Evolutionary conservation across 768 basidiomycete genomes (phyloP).

Genomic region (Tephrocybe rancida): DNA sequence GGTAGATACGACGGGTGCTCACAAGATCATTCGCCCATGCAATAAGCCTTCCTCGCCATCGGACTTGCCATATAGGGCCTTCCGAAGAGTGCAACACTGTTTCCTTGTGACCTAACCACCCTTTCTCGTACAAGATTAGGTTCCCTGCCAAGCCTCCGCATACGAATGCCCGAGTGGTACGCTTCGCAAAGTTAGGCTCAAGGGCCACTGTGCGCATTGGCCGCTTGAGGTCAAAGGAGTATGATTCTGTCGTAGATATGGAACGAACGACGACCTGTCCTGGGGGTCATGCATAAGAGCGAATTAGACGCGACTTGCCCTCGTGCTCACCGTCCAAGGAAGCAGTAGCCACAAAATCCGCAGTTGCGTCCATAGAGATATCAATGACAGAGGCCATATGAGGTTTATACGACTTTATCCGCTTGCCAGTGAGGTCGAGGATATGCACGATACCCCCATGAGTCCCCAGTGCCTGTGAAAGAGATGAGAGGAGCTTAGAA

Average conservation of each 20-base stretch:
- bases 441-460: conserved; percentile 93
- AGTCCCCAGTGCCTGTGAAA: conserved; percentile 80
- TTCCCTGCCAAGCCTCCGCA: conserved; percentile 92
- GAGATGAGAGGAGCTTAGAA: conserved; percentile 10
- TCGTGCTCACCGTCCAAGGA: conserved; percentile 85
- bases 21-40: conserved; percentile 97
- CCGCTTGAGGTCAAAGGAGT: conserved; percentile 88
- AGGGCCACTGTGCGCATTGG: conserved; percentile 90
- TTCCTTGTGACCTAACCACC: conserved; percentile 96
- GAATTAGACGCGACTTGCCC: background rate
- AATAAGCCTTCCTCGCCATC: conserved; percentile 85
- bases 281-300: conserved; percentile 36
- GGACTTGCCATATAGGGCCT: conserved; percentile 91
- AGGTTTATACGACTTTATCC: conserved; percentile 88
- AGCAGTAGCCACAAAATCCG: conserved; percentile 89
- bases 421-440: conserved; percentile 74
- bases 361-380: conserved; percentile 80
- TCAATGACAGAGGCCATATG: conserved; percentile 88
- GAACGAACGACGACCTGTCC: conserved; percentile 93
- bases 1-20: conserved; percentile 22
- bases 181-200: conserved; percentile 88
- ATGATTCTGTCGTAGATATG: conserved; percentile 74
- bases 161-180: conserved; percentile 76
- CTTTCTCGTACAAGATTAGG: conserved; percentile 88
- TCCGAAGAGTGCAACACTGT: conserved; percentile 80